Evolutionary conservation across 441 rosid species (phyloP), one percentile per base, ranked within the genome.

Genomic region (Bocquillonia castaneifolia): DNA sequence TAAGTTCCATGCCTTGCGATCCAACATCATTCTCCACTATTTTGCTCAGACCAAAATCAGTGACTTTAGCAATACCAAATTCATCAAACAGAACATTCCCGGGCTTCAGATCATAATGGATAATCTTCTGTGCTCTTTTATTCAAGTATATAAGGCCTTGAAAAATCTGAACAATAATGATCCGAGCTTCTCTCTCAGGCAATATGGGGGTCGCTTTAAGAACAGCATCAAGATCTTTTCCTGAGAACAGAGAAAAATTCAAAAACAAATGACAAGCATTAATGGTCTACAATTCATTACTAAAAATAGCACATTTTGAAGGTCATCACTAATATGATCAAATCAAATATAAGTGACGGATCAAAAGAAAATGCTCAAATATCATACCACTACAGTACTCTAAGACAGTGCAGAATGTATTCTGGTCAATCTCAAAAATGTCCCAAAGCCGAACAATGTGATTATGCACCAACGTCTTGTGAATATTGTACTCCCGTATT

Each of bases 361-460:
- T 61, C 31, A 31, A 61, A 20, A 66, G 25, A 31, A 45, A 28
- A 66, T 54, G 73, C 36, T 28, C 6, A 36, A 29, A 58, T 29
- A 70, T 63, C 70, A 71, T 87, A 95, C 99, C 97, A 47, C 97
- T 83, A 71, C 99, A 95, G 71, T 92, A 92, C 84, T 95, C 99
- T 72, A 95, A 84, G 78, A 95, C 86, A 12, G 99, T 95, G 82
- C 99, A 92, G 87, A 95, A 95, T 42, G 98, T 85, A 82, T 95
- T 90, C 73, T 88, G 90, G 79, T 95, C 99, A 68, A 95, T 95
- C 86, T 89, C 92, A 79, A 95, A 95, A 74, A 80, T 92, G 84
- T 95, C 98, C 99, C 98, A 95, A 51, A 95, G 99, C 65, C 93
- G 89, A 79, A 95, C 99, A 53, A 95, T 95, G 83, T 95, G 94